phyloP scores from a whole-genome alignment of 192 early-diverging fungal species.

The Backusella sp. region DNA sequence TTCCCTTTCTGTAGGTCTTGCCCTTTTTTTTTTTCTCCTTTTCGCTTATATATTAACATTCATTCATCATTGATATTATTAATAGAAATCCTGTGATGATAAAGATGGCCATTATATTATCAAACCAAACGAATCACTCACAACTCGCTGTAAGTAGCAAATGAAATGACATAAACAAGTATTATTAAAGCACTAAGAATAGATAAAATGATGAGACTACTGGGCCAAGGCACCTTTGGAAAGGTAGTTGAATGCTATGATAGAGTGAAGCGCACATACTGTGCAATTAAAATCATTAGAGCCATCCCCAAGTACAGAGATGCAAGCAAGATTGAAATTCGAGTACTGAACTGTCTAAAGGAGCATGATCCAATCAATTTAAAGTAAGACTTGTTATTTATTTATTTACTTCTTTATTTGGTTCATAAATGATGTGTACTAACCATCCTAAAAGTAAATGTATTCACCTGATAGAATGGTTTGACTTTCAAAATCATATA shows the following conservation, averaged over 20 bases:
- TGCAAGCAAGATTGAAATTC: slow-evolving; percentile 88
- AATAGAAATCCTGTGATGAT: slow-evolving; percentile 63
- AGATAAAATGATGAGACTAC: slow-evolving; percentile 81
- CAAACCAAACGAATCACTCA: slow-evolving; percentile 70
- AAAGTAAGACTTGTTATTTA: slow-evolving; percentile 54
- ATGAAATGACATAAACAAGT: not conserved
- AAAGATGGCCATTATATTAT: slow-evolving; percentile 94
- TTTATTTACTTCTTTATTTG: not conserved
- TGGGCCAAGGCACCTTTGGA: slow-evolving; percentile 99
- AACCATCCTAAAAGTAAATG: slow-evolving; percentile 64
- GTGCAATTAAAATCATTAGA: slow-evolving; percentile 94
- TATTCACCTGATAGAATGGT: slow-evolving; percentile 82
- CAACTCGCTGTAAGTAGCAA: slow-evolving; percentile 65
- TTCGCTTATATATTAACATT: not conserved
- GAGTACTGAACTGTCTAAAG: slow-evolving; percentile 81
- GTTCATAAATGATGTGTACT: not conserved
- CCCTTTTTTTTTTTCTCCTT: too few species aligned
- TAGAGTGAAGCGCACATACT: slow-evolving; percentile 50
- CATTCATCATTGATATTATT: not conserved
- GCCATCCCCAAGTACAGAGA: slow-evolving; percentile 95
- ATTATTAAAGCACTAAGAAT: not conserved
- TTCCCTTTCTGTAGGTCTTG: not conserved
- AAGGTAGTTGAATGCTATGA: slow-evolving; percentile 94
- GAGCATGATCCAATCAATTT: slow-evolving; percentile 78
- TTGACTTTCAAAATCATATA: slow-evolving; percentile 92